These are phyloP conservation scores for Colletotrichum sp. DNA, from an alignment of 2,329 filamentous ascomycete species.

Conservation along the genomic window DNA sequence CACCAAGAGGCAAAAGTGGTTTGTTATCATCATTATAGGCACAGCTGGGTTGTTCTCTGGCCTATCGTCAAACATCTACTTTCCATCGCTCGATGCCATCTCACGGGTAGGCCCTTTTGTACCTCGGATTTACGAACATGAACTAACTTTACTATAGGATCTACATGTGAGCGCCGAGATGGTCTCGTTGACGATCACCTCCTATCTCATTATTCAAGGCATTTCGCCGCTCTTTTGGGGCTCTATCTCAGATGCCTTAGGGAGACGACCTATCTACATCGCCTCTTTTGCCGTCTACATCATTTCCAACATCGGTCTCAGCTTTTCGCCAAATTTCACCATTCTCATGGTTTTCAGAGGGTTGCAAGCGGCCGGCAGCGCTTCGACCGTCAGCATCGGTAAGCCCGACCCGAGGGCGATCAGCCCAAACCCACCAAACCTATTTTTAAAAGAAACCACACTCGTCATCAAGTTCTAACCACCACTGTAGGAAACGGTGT, in stretches of 20 bases:
- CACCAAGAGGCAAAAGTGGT: slow-evolving; percentile 42
- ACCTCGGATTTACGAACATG: not conserved
- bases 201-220: slow-evolving; percentile 57
- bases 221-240: slow-evolving; percentile 54
- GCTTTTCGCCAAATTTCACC: slow-evolving; percentile 45
- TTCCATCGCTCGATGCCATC: slow-evolving; percentile 46
- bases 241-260: slow-evolving; percentile 50
- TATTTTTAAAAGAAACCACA: not conserved
- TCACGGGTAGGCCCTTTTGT: slow-evolving; percentile 28
- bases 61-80: slow-evolving; percentile 56
- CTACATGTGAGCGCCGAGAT: slow-evolving; percentile 31
- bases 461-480: not conserved
- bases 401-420: slow-evolving; percentile 6
- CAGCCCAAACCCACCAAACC: not conserved
- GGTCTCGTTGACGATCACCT: slow-evolving; percentile 46
- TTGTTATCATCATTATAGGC: slow-evolving; percentile 53
- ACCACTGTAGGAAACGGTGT: slow-evolving; percentile 30
- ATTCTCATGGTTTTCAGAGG: slow-evolving; percentile 49
- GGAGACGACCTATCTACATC: slow-evolving; percentile 49
- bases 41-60: slow-evolving; percentile 59
- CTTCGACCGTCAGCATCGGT: slow-evolving; percentile 53
- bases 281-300: slow-evolving; percentile 53
- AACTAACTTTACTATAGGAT: slow-evolving; percentile 22
- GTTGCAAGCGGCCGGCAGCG: slow-evolving; percentile 52
- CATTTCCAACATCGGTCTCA: slow-evolving; percentile 49